phyloP scores from a whole-genome alignment of 2,329 filamentous ascomycete genomes.

The Cladosporium sp. region DNA sequence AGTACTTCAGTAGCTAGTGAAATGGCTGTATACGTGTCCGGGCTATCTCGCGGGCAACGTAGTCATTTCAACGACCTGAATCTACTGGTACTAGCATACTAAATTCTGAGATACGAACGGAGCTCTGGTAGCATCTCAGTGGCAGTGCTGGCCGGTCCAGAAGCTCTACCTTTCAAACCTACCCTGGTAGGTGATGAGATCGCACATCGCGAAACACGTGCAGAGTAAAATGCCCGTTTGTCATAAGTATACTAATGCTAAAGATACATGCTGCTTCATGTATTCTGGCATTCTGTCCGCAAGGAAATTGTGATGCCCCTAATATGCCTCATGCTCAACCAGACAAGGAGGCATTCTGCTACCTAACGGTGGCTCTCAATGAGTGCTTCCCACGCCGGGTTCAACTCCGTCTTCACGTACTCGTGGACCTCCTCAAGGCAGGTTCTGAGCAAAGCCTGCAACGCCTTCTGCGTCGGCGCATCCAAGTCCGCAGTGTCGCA shows the following conservation, averaged over 20 bases:
- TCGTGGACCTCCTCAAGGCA: not conserved
- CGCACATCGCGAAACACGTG: not conserved
- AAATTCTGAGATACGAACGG: not conserved
- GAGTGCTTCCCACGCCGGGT: not conserved
- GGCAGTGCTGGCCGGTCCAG: not conserved
- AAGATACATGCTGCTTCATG: not conserved
- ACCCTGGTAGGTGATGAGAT: not conserved
- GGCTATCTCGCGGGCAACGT: not conserved
- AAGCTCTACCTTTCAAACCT: not conserved
- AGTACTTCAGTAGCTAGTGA: too few species aligned
- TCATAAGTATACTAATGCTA: not conserved
- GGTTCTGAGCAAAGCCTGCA: not conserved
- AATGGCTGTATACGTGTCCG: too few species aligned
- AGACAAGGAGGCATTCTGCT: not conserved
- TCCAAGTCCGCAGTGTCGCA: not conserved
- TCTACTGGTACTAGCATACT: not conserved
- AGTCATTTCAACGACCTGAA: not conserved
- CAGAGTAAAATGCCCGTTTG: not conserved
- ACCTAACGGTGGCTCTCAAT: not conserved
- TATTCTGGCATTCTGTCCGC: not conserved
- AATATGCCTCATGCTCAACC: not conserved
- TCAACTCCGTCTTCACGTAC: conserved; percentile 3
- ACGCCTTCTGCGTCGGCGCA: not conserved
- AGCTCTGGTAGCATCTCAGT: not conserved
- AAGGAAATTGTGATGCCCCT: not conserved